These are phyloP conservation scores for Zopfia rhizophila DNA, from an alignment of 2,329 filamentous ascomycete genomes.

Conservation along the genomic window DNA sequence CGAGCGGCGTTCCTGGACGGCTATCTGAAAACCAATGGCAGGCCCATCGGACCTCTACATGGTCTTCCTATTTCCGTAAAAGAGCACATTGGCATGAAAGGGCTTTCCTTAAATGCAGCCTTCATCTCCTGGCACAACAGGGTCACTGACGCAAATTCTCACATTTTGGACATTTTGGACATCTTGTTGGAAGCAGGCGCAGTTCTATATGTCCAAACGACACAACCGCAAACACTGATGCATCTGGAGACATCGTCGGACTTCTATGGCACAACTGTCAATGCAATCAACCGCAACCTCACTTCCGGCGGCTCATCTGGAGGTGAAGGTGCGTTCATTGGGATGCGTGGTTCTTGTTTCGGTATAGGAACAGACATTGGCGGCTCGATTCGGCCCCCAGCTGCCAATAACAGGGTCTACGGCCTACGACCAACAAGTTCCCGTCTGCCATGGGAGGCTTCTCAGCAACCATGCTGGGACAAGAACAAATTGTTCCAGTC, in stretches of 20 bases:
- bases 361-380: constrained; percentile 68
- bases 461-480: constrained; percentile 50
- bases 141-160: constrained; percentile 18
- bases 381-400: constrained; percentile 65
- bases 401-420: constrained; percentile 67
- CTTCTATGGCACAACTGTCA: constrained; percentile 63
- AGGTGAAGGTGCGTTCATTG: constrained; percentile 66
- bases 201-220: constrained; percentile 65
- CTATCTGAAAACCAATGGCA: constrained; percentile 45
- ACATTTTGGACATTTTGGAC: constrained; percentile 32
- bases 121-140: constrained; percentile 58
- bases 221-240: constrained; percentile 66
- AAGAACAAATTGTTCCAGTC: constrained; percentile 58
- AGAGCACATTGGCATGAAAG: constrained; percentile 63
- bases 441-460: constrained; percentile 54
- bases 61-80: constrained; percentile 63
- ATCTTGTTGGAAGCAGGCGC: constrained; percentile 57
- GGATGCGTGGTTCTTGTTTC: constrained; percentile 61
- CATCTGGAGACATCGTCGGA: constrained; percentile 63
- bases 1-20: constrained; percentile 32
- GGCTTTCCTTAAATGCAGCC: constrained; percentile 59
- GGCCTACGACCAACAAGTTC: constrained; percentile 58
- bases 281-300: constrained; percentile 63
- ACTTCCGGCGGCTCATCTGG: constrained; percentile 65
- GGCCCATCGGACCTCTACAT: constrained; percentile 56